Percentiles rank a stretch among this genome's conserved stretches.
Conservation (phyloP, 148 eudicot species). For the Beta vulgaris region DNA sequence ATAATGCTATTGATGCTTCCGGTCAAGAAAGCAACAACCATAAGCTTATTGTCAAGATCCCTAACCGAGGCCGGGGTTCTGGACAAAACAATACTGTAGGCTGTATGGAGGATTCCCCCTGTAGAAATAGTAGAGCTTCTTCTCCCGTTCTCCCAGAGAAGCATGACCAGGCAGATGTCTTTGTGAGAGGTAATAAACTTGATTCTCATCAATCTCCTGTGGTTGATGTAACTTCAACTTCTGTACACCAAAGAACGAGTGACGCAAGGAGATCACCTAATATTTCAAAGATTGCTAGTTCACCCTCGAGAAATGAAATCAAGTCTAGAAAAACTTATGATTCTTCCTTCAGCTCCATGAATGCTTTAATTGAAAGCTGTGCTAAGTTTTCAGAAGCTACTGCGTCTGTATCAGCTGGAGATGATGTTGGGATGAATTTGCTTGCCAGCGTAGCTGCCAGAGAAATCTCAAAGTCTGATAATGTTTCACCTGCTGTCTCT, state of each 20-base stretch:
- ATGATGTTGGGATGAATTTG: slow-evolving; percentile 84
- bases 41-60: slow-evolving; percentile 70
- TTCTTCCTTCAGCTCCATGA: slow-evolving; percentile 69
- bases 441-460: slow-evolving; percentile 98
- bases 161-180: slow-evolving; percentile 47
- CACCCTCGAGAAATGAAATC: slow-evolving; percentile 27
- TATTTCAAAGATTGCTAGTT: slow-evolving; percentile 25
- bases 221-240: slow-evolving; percentile 35
- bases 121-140: slow-evolving; percentile 55
- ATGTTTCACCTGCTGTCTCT: slow-evolving; percentile 48
- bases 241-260: slow-evolving; percentile 26
- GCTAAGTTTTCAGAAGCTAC: slow-evolving; percentile 67
- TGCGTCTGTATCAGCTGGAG: slow-evolving; percentile 48
- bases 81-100: slow-evolving; percentile 46
- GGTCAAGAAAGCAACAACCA: slow-evolving; percentile 48
- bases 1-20: slow-evolving; percentile 36
- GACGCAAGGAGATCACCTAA: slow-evolving; percentile 30
- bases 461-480: slow-evolving; percentile 54
- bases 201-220: slow-evolving; percentile 35
- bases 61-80: slow-evolving; percentile 64
- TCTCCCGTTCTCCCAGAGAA: slow-evolving; percentile 49
- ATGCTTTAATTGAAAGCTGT: slow-evolving; percentile 90
- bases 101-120: slow-evolving; percentile 45
- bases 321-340: slow-evolving; percentile 46
- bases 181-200: slow-evolving; percentile 29